Evolutionary conservation across 1,139 yeast genomes (phyloP).

Genomic region (Candida sp.): DNA sequence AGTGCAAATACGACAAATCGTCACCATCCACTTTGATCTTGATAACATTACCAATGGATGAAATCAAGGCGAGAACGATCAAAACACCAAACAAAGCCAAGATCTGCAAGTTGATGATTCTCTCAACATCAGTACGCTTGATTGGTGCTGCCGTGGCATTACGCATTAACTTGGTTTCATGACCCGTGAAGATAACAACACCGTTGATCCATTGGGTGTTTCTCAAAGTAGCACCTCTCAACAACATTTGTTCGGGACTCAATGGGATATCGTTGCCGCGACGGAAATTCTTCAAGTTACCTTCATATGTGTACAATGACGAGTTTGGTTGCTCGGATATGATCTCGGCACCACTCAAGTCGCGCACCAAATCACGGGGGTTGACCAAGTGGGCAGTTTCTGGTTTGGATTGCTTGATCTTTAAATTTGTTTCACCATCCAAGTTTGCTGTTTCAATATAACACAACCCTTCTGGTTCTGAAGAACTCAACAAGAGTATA

Average conservation of each 20-base stretch:
- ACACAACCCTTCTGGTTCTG: conserved; percentile 98
- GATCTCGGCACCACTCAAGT: conserved; percentile 43
- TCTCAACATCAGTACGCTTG: conserved; percentile 95
- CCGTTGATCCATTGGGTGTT: conserved; percentile 98
- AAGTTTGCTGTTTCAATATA: conserved; percentile 97
- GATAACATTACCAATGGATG: conserved; percentile 88
- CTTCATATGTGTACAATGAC: conserved; percentile 94
- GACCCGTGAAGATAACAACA: conserved; percentile 93
- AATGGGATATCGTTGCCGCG: conserved; percentile 56
- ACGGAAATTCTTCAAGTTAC: conserved; percentile 61
- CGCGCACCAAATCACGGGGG: conserved; percentile 59
- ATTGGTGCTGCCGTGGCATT: conserved; percentile 99
- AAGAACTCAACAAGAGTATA: conserved; percentile 78
- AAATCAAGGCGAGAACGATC: conserved; percentile 73
- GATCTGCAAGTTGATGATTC: conserved; percentile 92
- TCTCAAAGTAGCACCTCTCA: conserved; percentile 95
- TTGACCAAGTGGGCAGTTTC: conserved; percentile 81
- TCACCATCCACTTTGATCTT: conserved; percentile 60
- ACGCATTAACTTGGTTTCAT: conserved; percentile 97
- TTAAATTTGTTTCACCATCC: conserved; percentile 97
- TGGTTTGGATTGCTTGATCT: conserved; percentile 85
- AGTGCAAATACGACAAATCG: conserved; percentile 63
- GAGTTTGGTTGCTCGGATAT: conserved; percentile 94
- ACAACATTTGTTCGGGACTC: conserved; percentile 86
- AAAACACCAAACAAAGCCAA: conserved; percentile 84